Base-by-base conservation (phyloP, 1,139 yeast genomes). In the Blastobotrys arbuscula region DNA sequence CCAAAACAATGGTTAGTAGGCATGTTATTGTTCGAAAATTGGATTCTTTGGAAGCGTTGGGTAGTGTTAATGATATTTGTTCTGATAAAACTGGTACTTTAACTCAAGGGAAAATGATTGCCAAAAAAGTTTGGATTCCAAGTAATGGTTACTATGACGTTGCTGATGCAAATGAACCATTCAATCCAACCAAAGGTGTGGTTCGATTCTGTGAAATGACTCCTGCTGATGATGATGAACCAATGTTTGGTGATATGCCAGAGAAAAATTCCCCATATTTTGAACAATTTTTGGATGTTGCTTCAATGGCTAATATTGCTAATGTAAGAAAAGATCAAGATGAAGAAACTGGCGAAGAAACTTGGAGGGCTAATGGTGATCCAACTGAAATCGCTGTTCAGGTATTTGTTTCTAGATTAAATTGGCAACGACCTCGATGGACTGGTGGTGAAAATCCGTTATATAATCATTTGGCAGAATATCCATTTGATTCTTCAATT, bases 41-140 rank as follows among this genome's bases (percentile, higher is more conserved):
- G 92, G 55, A 97, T 97, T n/a, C 82, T 94, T 60, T 92, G 35
- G 98, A 92, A 69, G 92, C 97, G 2, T 75, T 90, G 59, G 97
- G 97, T 4, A 85, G 95, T 45, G 97, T 90, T 42, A 89, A 89
- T 63, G 97, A 89, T 36, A 88, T 90, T 59, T 90, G 97, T 65
- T 81, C 94, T 18, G 97, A 90, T 69, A 90, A 90, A 62, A 90
- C 97, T 2, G 97, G 97, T 54, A 92, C 97, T 2, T 75, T 90
- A 56, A 92, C 98, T 23, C 87, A 86, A 67, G 92, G 92, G 66
- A 94, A 84, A 64, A 88, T 92, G 95, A 86, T 97, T 2, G 82
- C 81, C 12, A 79, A 77, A 56, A 78, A 78, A 56, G 81, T 78
- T 12, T 85, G 89, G 94, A 68, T 88, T 47, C 95, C 96, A n/a